Evolutionary conservation across 1,284 basidiomycete genomes (phyloP).

Genomic region (Phellopilus nigrolimitatus): DNA sequence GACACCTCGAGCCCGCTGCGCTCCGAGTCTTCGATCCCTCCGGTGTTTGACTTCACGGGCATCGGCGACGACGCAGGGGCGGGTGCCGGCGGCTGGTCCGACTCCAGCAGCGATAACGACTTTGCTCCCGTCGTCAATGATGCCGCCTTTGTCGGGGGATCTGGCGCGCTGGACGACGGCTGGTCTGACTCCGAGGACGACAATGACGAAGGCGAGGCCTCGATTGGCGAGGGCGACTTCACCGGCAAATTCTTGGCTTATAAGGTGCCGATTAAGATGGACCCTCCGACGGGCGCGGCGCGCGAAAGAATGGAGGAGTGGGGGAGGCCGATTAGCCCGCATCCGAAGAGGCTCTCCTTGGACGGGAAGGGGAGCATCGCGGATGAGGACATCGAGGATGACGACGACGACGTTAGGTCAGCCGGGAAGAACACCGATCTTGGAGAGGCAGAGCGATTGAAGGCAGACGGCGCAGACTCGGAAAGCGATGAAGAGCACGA

Average conservation of each 20-base stretch:
- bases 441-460: neutral
- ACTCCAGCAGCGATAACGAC: conserved; percentile 25
- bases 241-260: conserved; percentile 56
- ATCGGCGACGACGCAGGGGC: conserved; percentile 5
- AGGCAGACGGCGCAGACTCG: neutral
- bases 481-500: conserved; percentile 1
- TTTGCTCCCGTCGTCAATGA: neutral
- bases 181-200: conserved; percentile 35
- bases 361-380: conserved; percentile 32
- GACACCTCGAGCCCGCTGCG: conserved; percentile 3
- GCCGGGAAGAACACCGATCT: neutral
- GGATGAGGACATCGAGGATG: conserved; percentile 34
- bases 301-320: conserved; percentile 48
- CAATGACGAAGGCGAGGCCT: conserved; percentile 23
- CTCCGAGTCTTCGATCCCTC: conserved; percentile 26
- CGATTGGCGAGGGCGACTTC: conserved; percentile 49
- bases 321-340: conserved; percentile 68
- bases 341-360: conserved; percentile 38
- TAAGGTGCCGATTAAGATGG: conserved; percentile 55
- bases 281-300: conserved; percentile 57
- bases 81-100: conserved; percentile 28
- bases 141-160: conserved; percentile 17
- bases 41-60: conserved; percentile 29
- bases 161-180: conserved; percentile 19
- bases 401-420: neutral